Evolutionary conservation across 257 asterid species (phyloP), one percentile per base, ranked within the genome.

Genomic region (Prunella vulgaris): DNA sequence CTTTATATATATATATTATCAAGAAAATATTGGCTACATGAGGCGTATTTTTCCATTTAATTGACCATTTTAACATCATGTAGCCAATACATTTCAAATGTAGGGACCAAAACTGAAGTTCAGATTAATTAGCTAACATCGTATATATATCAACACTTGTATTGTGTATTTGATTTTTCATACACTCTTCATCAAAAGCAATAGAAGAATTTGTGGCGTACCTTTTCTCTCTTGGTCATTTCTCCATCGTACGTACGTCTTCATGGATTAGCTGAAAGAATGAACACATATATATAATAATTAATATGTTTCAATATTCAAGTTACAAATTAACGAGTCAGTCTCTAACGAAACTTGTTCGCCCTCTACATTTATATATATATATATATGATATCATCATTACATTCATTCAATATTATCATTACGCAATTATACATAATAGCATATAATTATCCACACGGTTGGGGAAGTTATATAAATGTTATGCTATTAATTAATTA

Each of bases 41-140:
- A 13, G 30, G 37, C 66, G 42, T 7, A 8, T 21, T 4, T 77
- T 68, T 78, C 76, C 4, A 73, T 42, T 24, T 49, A 53, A 53
- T 65, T 60, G 65, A 71, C 74, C 69, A 32, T 64, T 64, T 60
- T 20, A n/a, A n/a, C n/a, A n/a, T n/a, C n/a, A n/a, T n/a, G 60
- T 20, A 58, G 74, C 35, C 8, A 35, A 71, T 21, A 62, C 33
- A 35, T 65, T 66, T 78, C 62, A 57, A 53, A 65, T 18, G 64
- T 59, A 58, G 74, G 75, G 70, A 75, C 75, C 77, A 71, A n/a
- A 71, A 49, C n/a, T 25, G 17, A 44, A 69, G 33, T 72, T 60
- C 12, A 35, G 40, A 51, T 60, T 58, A 60, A 60, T 60, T 35
- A 49, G 42, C 22, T 35, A 20, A 62, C 38, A n/a, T n/a, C n/a